Evolutionary conservation across 768 basidiomycete genomes (phyloP).

Genomic region (Stropharia rugosoannulata): DNA sequence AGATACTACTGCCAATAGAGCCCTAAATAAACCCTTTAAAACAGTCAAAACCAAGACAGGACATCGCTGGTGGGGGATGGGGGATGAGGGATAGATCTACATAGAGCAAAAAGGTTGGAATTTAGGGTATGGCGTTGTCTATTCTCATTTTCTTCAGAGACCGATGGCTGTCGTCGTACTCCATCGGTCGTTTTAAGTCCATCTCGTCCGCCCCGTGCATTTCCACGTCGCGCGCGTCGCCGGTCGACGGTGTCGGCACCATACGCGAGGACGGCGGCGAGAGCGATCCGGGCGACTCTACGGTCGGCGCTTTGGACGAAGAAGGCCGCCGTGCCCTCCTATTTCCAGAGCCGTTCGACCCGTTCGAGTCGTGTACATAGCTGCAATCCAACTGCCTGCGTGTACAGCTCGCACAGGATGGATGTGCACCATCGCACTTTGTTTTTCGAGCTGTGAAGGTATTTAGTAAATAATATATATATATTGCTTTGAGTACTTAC

Average conservation of each 20-base stretch:
- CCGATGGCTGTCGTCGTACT: conserved; percentile 49
- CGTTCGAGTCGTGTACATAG: conserved; percentile 67
- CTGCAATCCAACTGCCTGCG: conserved; percentile 75
- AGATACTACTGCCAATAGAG: conserved; percentile 23
- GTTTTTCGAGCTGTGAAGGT: conserved; percentile 75
- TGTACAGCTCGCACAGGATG: conserved; percentile 80
- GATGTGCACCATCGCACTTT: conserved; percentile 86
- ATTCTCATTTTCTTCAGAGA: conserved; percentile 75
- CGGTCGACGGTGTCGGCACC: conserved; percentile 47
- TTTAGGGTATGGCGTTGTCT: conserved; percentile 57
- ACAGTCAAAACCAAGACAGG: conserved; percentile 24
- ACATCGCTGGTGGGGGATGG: conserved; percentile 23
- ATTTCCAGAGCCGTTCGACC: conserved; percentile 32
- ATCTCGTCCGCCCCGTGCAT: conserved; percentile 44
- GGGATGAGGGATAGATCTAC: conserved; percentile 28
- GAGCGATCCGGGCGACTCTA: conserved; percentile 43
- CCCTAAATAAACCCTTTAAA: conserved; percentile 25
- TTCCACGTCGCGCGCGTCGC: conserved; percentile 39
- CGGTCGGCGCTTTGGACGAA: conserved; percentile 41
- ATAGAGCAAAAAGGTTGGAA: conserved; percentile 19
- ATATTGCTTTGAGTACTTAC: conserved; percentile 39
- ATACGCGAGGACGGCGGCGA: conserved; percentile 60
- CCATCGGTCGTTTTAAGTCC: conserved; percentile 62
- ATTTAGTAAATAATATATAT: neutral
- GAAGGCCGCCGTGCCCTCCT: conserved; percentile 58